These are phyloP conservation scores for Solanum verrucosum DNA, from an alignment of 257 asterid genomes.

Conservation along the genomic window DNA sequence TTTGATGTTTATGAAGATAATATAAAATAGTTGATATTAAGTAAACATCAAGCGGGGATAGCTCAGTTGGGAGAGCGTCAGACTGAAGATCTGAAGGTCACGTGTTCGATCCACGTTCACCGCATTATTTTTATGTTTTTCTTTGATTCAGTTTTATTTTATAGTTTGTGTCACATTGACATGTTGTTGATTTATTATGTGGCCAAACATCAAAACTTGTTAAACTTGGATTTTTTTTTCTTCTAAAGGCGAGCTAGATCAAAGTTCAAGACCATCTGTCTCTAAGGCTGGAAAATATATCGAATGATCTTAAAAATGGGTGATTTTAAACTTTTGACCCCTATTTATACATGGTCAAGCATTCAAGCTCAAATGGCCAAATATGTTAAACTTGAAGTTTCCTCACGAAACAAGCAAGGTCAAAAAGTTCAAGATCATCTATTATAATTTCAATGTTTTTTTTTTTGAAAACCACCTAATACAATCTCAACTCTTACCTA, in stretches of 20 bases:
- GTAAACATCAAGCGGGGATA: constrained; percentile 43
- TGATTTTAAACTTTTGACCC: background rate
- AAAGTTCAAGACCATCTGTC: background rate
- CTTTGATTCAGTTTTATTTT: too few relatives aligned
- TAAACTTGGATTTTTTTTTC: background rate
- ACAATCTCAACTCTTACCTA: background rate
- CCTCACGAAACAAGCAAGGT: background rate
- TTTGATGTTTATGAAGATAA: background rate
- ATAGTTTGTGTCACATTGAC: too few relatives aligned
- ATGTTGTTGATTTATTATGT: too few relatives aligned
- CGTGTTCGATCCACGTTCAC: constrained; percentile 98
- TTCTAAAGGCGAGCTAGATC: background rate
- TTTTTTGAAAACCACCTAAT: background rate
- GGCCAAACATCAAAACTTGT: background rate
- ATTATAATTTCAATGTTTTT: background rate
- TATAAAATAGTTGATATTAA: rapidly evolving
- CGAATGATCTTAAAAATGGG: too few relatives aligned
- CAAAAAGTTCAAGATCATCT: background rate
- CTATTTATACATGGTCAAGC: background rate
- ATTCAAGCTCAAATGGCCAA: background rate
- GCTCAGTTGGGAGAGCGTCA: constrained; percentile 97
- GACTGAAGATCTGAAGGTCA: constrained; percentile 85
- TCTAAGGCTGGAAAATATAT: background rate
- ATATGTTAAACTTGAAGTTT: background rate
- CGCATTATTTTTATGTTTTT: constrained; percentile 16